Base-by-base conservation (phyloP, 2,329 filamentous ascomycete genomes). In the Knufia fluminis region DNA sequence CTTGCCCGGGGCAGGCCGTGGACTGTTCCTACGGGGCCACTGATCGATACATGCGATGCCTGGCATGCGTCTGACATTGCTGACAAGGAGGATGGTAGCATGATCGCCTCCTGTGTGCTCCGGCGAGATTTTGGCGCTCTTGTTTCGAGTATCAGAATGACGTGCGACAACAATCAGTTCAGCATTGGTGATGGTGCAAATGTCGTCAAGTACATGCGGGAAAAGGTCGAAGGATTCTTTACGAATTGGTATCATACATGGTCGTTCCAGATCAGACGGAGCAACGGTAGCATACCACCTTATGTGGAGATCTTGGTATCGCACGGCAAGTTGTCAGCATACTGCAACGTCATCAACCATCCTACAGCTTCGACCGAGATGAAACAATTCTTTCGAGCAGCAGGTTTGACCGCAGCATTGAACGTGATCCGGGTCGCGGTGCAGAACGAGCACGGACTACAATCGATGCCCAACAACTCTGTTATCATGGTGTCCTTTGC, bases 401-500 rank as follows among this genome's bases (percentile, higher is more conserved):
- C 82, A 0, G 81, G 82, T 1, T 72, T 87, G 0, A 85, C 83
- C 0, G 83, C 83, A 0, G 82, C 84, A 0, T 65, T 87, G n/a
- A 86, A 85, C 51, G 84, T 87, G 3, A 77, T 87, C 71, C 78
- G 83, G 19, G 81, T 80, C 1, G 83, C 83, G 0, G 84, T 86
- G 4, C 83, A 86, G 62, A 83, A 83, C 28, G 83, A 87, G 60
- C 69, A 73, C 0, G 76, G 82, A 53, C 71, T 87, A 0, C 80
- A 80, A 49, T 86, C 83, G 0, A 87, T 87, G 83, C 83, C 83
- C 0, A 87, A 87, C 64, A 87, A 87, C 57, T 86, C 83, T 0
- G 78, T 83, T 49, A 85, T 86, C 55, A 87, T 87, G 84, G 85
- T 87, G 10, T 84, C 82, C 1, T 86, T 86, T 55, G 83, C 83